phyloP scores from a whole-genome alignment of 257 asterid species.

The Mentha longifolia region DNA sequence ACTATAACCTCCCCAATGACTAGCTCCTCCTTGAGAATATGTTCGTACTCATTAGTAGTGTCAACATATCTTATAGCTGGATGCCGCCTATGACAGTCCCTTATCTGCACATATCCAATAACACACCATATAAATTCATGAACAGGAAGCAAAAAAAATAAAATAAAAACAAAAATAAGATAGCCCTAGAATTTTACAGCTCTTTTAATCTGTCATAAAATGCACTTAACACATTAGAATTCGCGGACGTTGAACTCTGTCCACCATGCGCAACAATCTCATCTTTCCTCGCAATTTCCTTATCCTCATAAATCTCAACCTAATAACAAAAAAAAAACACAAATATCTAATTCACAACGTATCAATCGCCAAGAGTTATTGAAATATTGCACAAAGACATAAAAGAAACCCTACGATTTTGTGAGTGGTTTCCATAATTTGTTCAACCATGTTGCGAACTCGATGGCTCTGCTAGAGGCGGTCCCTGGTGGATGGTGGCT shows the following conservation, averaged over 20 bases:
- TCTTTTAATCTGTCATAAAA: constrained; percentile 92
- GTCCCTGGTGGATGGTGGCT: constrained; percentile 75
- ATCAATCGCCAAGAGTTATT: constrained; percentile 19
- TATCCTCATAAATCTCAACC: constrained; percentile 87
- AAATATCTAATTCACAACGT: constrained; percentile 4
- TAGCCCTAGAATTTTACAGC: constrained; percentile 40
- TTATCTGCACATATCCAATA: constrained; percentile 57
- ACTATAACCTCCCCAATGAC: constrained; percentile 80
- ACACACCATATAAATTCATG: neutral
- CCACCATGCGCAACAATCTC: constrained; percentile 99
- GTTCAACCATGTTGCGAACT: constrained; percentile 89
- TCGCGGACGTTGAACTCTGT: constrained; percentile 76
- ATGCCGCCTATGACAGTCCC: constrained; percentile 92
- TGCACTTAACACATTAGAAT: constrained; percentile 85
- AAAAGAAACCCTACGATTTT: constrained; percentile 56
- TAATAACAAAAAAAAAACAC: constrained; percentile 26
- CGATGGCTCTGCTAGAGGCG: constrained; percentile 96
- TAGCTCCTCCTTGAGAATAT: constrained; percentile 89
- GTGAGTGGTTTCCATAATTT: constrained; percentile 63
- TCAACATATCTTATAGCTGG: constrained; percentile 87
- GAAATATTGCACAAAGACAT: neutral
- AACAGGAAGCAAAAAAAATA: too few relatives aligned
- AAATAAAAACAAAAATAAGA: neutral
- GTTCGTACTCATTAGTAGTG: constrained; percentile 81
- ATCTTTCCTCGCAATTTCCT: constrained; percentile 85